Evolutionary conservation across 1,284 basidiomycete genomes (phyloP).

Genomic region (Abortiporus biennis): DNA sequence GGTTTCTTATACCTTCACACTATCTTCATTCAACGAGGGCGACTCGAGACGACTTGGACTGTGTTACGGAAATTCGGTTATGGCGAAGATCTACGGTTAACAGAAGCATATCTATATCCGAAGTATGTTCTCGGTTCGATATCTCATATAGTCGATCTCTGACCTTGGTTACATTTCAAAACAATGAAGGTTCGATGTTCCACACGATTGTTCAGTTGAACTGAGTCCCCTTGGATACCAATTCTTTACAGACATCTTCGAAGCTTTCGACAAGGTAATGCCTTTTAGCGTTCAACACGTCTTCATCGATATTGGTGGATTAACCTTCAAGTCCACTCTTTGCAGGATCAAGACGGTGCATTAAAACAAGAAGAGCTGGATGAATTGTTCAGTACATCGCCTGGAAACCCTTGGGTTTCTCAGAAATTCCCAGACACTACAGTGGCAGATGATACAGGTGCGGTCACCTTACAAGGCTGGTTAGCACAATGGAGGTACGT

Average conservation of each 20-base stretch:
- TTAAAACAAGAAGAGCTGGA: constrained; percentile 83
- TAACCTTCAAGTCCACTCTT: background rate
- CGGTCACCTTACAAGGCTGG: constrained; percentile 96
- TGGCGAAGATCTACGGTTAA: constrained; percentile 86
- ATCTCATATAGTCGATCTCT: constrained; percentile 14
- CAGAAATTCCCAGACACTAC: constrained; percentile 90
- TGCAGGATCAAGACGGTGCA: constrained; percentile 91
- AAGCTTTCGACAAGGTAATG: constrained; percentile 87
- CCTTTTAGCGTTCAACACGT: background rate
- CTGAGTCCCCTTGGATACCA: constrained; percentile 91
- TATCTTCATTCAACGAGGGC: constrained; percentile 93
- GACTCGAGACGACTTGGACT: constrained; percentile 98
- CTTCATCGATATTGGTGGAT: background rate
- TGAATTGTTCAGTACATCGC: constrained; percentile 89
- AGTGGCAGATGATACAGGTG: constrained; percentile 83
- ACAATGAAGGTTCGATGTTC: constrained; percentile 77
- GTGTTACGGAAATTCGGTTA: constrained; percentile 95
- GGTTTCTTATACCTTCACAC: constrained; percentile 96
- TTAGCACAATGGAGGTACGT: constrained; percentile 94
- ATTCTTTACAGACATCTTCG: constrained; percentile 97
- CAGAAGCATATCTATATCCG: constrained; percentile 83
- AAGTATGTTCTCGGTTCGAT: constrained; percentile 44
- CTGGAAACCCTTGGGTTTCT: constrained; percentile 87
- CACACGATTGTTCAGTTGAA: constrained; percentile 92
- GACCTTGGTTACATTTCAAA: constrained; percentile 7